These are phyloP conservation scores for Candida alai DNA, from an alignment of 805 yeast species.

Conservation along the genomic window DNA sequence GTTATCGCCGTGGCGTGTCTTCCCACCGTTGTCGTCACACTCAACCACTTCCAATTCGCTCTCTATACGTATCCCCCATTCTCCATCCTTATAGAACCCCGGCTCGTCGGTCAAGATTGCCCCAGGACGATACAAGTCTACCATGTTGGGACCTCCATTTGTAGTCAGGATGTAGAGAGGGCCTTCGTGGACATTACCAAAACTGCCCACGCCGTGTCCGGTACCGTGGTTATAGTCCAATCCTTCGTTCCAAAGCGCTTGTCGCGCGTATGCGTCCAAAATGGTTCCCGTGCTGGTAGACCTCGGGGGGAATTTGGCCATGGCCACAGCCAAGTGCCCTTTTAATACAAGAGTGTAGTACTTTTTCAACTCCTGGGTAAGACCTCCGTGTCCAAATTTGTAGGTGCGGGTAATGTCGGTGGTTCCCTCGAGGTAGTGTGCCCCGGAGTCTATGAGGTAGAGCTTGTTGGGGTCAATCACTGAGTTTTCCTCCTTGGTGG, in stretches of 20 bases:
- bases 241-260: conserved; percentile 76
- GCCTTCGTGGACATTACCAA: conserved; percentile 89
- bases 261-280: conserved; percentile 81
- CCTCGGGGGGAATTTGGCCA: conserved; percentile 65
- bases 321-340: conserved; percentile 86
- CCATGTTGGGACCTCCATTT: conserved; percentile 47
- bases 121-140: conserved; percentile 47
- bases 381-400: conserved; percentile 48
- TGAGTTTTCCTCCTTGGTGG: conserved; percentile 54
- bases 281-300: conserved; percentile 69
- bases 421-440: conserved; percentile 90
- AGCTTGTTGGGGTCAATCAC: conserved; percentile 63
- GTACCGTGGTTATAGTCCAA: conserved; percentile 91
- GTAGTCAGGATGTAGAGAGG: conserved; percentile 77
- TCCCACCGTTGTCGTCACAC: conserved; percentile 33
- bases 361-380: conserved; percentile 54
- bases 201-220: conserved; percentile 96
- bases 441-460: conserved; percentile 84
- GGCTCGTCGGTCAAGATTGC: conserved; percentile 89
- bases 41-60: conserved; percentile 66
- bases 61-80: conserved; percentile 86
- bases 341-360: conserved; percentile 83
- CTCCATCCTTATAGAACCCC: conserved; percentile 88
- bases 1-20: conserved; percentile 25
- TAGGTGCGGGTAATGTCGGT: conserved; percentile 92